Evolutionary conservation across 495 filamentous ascomycete genomes (phyloP).

Genomic region (Letharia columbiana): DNA sequence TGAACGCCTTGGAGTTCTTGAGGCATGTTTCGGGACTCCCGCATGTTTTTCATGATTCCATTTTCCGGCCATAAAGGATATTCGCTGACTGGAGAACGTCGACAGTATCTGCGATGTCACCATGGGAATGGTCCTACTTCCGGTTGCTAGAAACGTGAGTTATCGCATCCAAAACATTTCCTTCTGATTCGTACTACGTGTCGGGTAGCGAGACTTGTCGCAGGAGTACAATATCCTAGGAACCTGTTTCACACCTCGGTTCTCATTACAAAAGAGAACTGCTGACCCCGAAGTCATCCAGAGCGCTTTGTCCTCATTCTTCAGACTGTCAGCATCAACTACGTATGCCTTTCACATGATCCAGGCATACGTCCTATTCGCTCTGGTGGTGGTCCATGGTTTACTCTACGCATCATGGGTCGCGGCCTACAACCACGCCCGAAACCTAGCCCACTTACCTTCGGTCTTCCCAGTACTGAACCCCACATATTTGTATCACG

Average conservation of each 20-base stretch:
- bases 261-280: not conserved
- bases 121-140: constrained; percentile 31
- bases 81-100: not conserved
- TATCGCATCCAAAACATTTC: not conserved
- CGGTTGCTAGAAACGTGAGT: constrained; percentile 25
- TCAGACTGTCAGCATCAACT: constrained; percentile 28
- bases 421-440: constrained; percentile 20
- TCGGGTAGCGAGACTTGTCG: not conserved
- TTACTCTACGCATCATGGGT: constrained; percentile 29
- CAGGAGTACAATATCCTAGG: not conserved
- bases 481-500: constrained; percentile 29
- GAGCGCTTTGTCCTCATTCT: constrained; percentile 31
- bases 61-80: not conserved
- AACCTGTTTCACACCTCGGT: not conserved
- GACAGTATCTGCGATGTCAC: constrained; percentile 23
- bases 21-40: not conserved
- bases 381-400: constrained; percentile 26
- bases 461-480: constrained; percentile 27
- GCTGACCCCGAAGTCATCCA: not conserved
- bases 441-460: constrained; percentile 8
- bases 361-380: constrained; percentile 29
- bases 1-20: not conserved
- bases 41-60: not conserved
- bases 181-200: not conserved
- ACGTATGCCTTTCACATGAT: constrained; percentile 30